Base-by-base conservation (phyloP, 1,139 yeast species). In the Zygoascus sp. region DNA sequence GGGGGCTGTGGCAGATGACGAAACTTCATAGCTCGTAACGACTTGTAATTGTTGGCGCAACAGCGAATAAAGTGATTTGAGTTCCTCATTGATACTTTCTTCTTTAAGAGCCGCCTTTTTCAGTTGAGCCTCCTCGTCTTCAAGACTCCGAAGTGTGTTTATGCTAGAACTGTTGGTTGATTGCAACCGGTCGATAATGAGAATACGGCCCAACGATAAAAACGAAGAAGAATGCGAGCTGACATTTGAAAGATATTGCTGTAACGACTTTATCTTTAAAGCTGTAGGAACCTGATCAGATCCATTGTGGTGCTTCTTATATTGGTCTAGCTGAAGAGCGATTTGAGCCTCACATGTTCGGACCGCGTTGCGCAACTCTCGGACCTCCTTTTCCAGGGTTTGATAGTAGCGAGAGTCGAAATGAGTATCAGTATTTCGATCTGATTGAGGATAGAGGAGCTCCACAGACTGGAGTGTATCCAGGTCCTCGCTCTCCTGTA, bases 141-240 rank as follows among this genome's bases (percentile, higher is more conserved):
- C 38, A 19, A 55, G 36, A 2, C 25, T 23, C 15, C 46, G 45
- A 7, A 54, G 17, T 23, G 50, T 40, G 4, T 38, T 38, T 21
- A 41, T 38, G 2, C 50, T 43, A 27, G 50, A 49, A 4, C 32
- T 22, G 5, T 48, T 48, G 11, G 44, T 46, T 2, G 44, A 17
- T 34, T 56, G 57, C 5, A 55, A 45, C 19, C 44, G 36, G 19
- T 48, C 39, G 2, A 46, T 44, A 6, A 53, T 51, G n/a, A 51
- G 21, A 9, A 56, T 47, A 5, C 46, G 53, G 11, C 57, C 50
- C 8, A 51, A 32, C 22, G 52, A 45, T 16, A 42, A 32, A 16
- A 36, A 42, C 27, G 42, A 16, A 3, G 40, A 20, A n/a, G 21
- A 20, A 15, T 27, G 43, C 7, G 42, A 15, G n/a, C 43, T 42